Evolutionary conservation across 140 eudicot species (phyloP), one percentile per base, ranked within the genome.

Genomic region (Erigeron philadelphicus): DNA sequence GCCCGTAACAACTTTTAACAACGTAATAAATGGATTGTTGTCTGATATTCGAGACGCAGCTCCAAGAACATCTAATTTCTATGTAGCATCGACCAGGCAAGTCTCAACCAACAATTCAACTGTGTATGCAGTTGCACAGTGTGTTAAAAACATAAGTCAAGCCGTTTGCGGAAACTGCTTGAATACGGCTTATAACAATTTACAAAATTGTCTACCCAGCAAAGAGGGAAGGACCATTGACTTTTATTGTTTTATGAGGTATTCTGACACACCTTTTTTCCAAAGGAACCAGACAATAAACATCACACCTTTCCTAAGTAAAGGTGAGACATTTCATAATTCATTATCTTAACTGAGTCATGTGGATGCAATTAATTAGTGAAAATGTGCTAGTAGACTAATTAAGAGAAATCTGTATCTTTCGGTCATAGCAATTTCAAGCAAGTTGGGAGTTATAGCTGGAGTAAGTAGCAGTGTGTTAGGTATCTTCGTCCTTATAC

Each of bases 211-310:
- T 53, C 79, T 78, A 17, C 88, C 88, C 4, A 54, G 62, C 25
- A 75, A 71, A 0, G 87, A 86, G 21, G 94, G 86, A 64, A 74
- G 87, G 73, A 78, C 86, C 41, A 45, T 83, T 47, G 81, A 80
- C 69, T 54, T 78, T 38, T 49, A 43, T 1, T 72, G 84, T 70
- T 81, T 77, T 57, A 61, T 81, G 76, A 81, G 82, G 63, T 81
- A 81, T 64, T 81, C 85, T 0, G 72, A 57, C 13, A n/a, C 79
- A 46, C 59, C 82, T 3, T 73, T 77, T 65, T 81, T 81, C 31
- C 52, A 44, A 19, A 63, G 17, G 23, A 74, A 81, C 75, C 82
- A 81, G 41, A 77, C 82, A 35, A 81, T 76, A 12, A 44, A 78
- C 11, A 70, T 81, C 16, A 23, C 53, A 19, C 79, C 81, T n/a